These are phyloP conservation scores for Ilex paraguariensis DNA, from an alignment of 305 asterid species.

Conservation along the genomic window DNA sequence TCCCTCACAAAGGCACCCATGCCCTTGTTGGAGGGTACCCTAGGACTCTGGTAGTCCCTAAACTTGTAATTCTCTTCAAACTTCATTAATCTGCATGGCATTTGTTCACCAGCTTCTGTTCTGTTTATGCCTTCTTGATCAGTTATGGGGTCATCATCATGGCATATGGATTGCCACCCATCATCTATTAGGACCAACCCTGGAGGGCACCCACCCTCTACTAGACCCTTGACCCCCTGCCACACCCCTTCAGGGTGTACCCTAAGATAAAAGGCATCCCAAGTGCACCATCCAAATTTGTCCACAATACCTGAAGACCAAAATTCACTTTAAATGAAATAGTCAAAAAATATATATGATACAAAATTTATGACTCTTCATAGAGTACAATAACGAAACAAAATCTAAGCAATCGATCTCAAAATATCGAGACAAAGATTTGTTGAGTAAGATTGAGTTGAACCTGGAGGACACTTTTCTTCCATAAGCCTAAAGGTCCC, in stretches of 20 bases:
- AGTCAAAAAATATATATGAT: no score
- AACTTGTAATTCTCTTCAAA: conserved; percentile 23
- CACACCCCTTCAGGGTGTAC: conserved; percentile 19
- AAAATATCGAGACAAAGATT: no score
- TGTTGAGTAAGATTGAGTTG: no score
- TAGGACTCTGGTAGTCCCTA: conserved; percentile 16
- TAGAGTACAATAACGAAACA: no score
- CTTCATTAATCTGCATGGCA: conserved; percentile 26
- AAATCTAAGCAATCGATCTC: no score
- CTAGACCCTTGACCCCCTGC: conserved; percentile 17
- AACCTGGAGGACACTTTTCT: conserved; percentile 16
- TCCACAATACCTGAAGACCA: not conserved
- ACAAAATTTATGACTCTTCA: no score
- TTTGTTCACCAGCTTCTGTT: conserved; percentile 24
- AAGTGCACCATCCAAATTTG: conserved; percentile 28
- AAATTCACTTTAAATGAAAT: no score
- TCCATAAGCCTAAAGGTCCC: conserved; percentile 20
- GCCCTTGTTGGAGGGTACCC: conserved; percentile 7
- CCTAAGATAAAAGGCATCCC: conserved; percentile 25
- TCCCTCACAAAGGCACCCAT: conserved; percentile 18
- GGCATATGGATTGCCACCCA: conserved; percentile 26
- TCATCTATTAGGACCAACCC: conserved; percentile 23
- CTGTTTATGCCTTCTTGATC: conserved; percentile 19
- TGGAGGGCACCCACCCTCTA: conserved; percentile 20
- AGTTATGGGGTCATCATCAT: conserved; percentile 18